Base-by-base conservation (phyloP, 495 filamentous ascomycete species). In the Penicillium pancosmium region DNA sequence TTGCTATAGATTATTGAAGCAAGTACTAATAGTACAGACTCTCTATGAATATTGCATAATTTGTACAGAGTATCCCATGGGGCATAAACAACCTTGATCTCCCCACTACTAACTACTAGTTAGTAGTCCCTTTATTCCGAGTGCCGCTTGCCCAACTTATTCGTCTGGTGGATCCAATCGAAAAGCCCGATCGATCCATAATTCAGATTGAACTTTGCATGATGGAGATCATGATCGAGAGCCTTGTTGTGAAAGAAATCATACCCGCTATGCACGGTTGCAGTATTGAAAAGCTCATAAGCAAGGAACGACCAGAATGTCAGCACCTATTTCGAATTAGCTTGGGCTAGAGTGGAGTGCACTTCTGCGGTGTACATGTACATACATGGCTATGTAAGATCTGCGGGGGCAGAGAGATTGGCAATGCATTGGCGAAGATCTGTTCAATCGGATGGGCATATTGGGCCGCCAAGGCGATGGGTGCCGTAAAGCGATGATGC, bases 361-460 rank as follows among this genome's bases (percentile, higher is more conserved):
- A 31, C 5, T 31, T 31, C 16, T 21, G n/a, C 1, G 7, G 1
- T 44, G 16, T 40, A 40, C 36, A 27, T 44, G 16, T 40, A 40
- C 36, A 27, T 2, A 86, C 60, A 55, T 85, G 80, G 12, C 70
- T 69, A 7, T 68, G 50, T 31, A 83, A 46, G 2, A 84, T 11
- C 66, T 81, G 56, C n/a, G 80, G 75, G 11, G 82, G 82, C 5
- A 84, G 57, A 3, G 77, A 73, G 5, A 86, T 74, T 2, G 84
- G 82, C 10, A 86, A 66, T 16, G 73, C 73, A 57, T 83, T 84
- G 13, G 82, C 80, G 16, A 85, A 50, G 6, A 86, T 57, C 55
- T 85, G 81, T 69, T 86, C 85, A 16, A 84, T 46, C 0, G 84
- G 84, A 58, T 86, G 83, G 1, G 83, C 80, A 51, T 82, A 87